Percentiles rank a stretch among this genome's conserved stretches.
phyloP scores from a whole-genome alignment of 2,329 filamentous ascomycete species.

The Phialophora expanda region DNA sequence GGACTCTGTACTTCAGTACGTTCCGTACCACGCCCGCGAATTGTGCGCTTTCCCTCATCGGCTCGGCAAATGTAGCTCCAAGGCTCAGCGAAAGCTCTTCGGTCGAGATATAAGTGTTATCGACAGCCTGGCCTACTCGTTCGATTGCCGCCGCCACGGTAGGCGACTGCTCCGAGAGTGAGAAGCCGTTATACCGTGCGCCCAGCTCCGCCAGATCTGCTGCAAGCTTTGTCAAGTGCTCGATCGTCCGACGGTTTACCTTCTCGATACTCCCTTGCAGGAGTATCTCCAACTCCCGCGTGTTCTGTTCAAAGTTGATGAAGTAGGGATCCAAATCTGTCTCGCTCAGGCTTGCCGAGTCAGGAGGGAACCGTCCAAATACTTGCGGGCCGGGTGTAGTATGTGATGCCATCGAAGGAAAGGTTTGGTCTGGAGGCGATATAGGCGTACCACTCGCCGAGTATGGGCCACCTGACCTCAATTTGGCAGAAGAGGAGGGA shows the following conservation, averaged over 20 bases:
- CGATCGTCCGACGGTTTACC: conserved; percentile 86
- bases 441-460: conserved; percentile 59
- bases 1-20: conserved; percentile 84
- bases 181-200: conserved; percentile 96
- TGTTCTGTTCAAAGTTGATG: conserved; percentile 87
- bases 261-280: conserved; percentile 95
- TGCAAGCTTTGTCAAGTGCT: conserved; percentile 80
- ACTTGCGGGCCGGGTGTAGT: conserved; percentile 66
- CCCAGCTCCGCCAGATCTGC: conserved; percentile 91
- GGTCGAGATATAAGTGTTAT: conserved; percentile 94
- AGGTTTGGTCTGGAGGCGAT: conserved; percentile 58
- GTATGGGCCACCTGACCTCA: conserved; percentile 62
- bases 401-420: conserved; percentile 61
- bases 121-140: conserved; percentile 89
- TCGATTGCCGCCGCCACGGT: conserved; percentile 92
- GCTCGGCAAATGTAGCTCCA: conserved; percentile 94
- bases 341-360: conserved; percentile 76
- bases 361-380: conserved; percentile 81
- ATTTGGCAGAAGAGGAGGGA: conserved; percentile 81
- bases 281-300: conserved; percentile 85
- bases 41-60: conserved; percentile 96
- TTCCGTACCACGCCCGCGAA: conserved; percentile 92
- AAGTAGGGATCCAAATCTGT: conserved; percentile 96
- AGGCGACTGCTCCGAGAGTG: conserved; percentile 86
- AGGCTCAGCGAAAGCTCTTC: conserved; percentile 85